Percentiles rank a stretch among this genome's conserved stretches.
Evolutionary conservation across 2,329 filamentous ascomycete species (phyloP).

Genomic region (Dothistroma pini): DNA sequence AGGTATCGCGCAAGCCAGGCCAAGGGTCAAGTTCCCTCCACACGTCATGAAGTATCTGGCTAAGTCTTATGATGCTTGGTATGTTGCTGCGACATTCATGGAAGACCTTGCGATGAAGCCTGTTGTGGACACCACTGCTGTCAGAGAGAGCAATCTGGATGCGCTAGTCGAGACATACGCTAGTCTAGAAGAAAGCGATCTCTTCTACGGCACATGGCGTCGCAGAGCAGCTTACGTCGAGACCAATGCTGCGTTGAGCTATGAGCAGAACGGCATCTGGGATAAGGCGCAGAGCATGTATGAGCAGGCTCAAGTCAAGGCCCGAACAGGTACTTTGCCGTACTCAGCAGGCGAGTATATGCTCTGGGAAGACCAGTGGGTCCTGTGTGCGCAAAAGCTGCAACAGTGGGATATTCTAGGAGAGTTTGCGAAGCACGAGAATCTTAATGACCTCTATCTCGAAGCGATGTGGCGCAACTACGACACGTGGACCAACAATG

Average conservation of each 20-base stretch:
- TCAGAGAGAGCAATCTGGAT: constrained; percentile 92
- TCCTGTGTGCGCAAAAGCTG: constrained; percentile 93
- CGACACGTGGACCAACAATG: constrained; percentile 86
- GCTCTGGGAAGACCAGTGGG: constrained; percentile 99
- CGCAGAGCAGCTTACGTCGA: constrained; percentile 94
- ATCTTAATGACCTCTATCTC: constrained; percentile 91
- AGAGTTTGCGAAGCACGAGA: constrained; percentile 98
- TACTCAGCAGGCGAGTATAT: constrained; percentile 98
- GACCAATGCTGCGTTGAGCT: constrained; percentile 93
- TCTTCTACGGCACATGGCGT: constrained; percentile 97
- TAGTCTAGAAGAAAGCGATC: constrained; percentile 85
- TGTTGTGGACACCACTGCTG: constrained; percentile 74
- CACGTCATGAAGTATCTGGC: constrained; percentile 95
- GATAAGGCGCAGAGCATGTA: constrained; percentile 98
- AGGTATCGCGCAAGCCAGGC: constrained; percentile 77
- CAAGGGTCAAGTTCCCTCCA: constrained; percentile 86
- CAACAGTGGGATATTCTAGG: constrained; percentile 99
- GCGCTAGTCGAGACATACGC: constrained; percentile 93
- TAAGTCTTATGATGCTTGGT: constrained; percentile 95
- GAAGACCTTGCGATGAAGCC: constrained; percentile 86
- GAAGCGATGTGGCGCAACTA: constrained; percentile 95
- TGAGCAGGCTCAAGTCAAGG: constrained; percentile 94
- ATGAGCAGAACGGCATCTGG: constrained; percentile 99
- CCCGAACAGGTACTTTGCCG: constrained; percentile 89
- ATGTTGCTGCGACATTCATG: constrained; percentile 84